Base-by-base conservation (phyloP, 1,284 basidiomycete species). In the Sphaerobolus stellatus region DNA sequence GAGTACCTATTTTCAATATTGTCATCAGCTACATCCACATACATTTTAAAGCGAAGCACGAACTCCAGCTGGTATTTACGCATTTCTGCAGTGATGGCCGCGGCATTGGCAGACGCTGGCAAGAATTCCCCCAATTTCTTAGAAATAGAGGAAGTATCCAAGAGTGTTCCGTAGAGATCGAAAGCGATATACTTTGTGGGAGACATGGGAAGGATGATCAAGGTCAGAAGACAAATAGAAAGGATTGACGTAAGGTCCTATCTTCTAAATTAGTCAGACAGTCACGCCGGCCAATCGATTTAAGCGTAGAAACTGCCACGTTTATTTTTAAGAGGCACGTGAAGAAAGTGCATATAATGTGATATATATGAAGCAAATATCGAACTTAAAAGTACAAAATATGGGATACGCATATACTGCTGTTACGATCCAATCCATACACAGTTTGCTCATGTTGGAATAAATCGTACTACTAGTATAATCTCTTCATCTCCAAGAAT, bases 81-180 rank as follows among this genome's bases (percentile, higher is more conserved):
- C 69, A 67, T 70, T 27, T 62, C 22, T 7, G 52, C 47, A 22
- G 60, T 60, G 18, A 69, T 38, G 45, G 56, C 49, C n/a, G 61
- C 57, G 16, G 54, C 48, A 20, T 48, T 34, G 22, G 43, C 22
- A 22, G 14, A 22, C 40, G 27, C 27, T 11, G 51, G 51, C 16
- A 53, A 27, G 20, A 46, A 33, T 24, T 31, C 30, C 11, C 29
- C 41, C 18, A 53, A 24, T 28, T 36, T 34, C 30, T 46, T 47
- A 25, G 51, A 30, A 14, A 53, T 30, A 7, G 51, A 59, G 31
- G 56, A 57, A n/a, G 68, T 70, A 52, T 71, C 60, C 28, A 68
- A 61, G 9, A 71, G 50, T 11, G 70, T 71, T 2, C 69, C 70
- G 48, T 71, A 71, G 40, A 70, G 62, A 46, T 70, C 70, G 46